Evolutionary conservation across 768 basidiomycete genomes (phyloP), one percentile per base, ranked within the genome.

Genomic region (Podaxis sp.): DNA sequence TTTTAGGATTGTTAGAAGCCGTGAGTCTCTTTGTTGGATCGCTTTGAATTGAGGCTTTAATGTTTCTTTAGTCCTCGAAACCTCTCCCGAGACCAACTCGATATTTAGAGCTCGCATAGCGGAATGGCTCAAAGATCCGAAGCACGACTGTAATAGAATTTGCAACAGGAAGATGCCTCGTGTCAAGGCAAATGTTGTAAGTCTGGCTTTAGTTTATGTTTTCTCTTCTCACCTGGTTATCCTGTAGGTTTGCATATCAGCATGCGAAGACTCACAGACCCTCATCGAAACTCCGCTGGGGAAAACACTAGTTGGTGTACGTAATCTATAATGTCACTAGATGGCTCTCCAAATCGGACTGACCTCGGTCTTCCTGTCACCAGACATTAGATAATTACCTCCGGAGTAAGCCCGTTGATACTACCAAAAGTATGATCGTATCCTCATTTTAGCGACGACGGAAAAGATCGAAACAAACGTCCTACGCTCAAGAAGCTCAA

Each of bases 201-300:
- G 33, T 15, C 6, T 22, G 11, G 4, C 22, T 19, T 19, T 15
- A 48, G 26, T 58, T 38, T 40, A 13, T 12, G 19, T 15, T 17
- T 13, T 12, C 15, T 7, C 30, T 48, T 44, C 15, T 19, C 8
- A 24, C n/a, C 13, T 8, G 0, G 24, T 36, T 28, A 19, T 13
- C 12, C 24, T 38, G 11, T 51, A 67, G 66, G 52, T 65, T 22
- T 67, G 64, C 44, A 63, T 67, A 8, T 67, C 66, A 2, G 64
- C 66, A 4, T 64, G 63, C 38, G 58, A 55, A 13, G 66, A 67
- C 28, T 65, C 63, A 11, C 63, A 65, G 13, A 33, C 15, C 2
- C 15, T 57, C 8, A 11, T 46, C 26, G 42, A 57, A 28, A 3
- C 15, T 57, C 24, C 5, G 4, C 1, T 8, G 15, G 42, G 28